Evolutionary conservation across 176 grass and related monocot genomes (phyloP).

Genomic region (Guadua angustifolia): DNA sequence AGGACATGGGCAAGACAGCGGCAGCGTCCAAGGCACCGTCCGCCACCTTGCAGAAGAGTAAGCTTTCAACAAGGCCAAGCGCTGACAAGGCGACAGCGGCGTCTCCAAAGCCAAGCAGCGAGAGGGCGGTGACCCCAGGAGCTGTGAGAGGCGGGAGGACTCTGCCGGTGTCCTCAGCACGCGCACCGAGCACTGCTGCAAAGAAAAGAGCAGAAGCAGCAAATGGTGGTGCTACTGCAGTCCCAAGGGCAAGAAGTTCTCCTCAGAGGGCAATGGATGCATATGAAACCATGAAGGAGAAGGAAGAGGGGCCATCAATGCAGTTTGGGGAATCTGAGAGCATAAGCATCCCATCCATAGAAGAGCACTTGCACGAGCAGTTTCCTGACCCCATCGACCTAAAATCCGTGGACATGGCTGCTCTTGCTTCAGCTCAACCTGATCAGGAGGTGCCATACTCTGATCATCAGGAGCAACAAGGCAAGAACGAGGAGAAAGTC

Average conservation of each 20-base stretch:
- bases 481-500: slow-evolving; percentile 29
- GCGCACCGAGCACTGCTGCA: not conserved
- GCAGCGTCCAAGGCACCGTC: not conserved
- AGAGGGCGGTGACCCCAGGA: not conserved
- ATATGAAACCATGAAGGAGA: slow-evolving; percentile 33
- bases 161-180: not conserved
- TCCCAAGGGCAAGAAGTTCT: slow-evolving; percentile 46
- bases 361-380: slow-evolving; percentile 48
- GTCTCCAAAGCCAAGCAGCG: slow-evolving; percentile 36
- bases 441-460: slow-evolving; percentile 11
- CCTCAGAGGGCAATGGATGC: slow-evolving; percentile 25
- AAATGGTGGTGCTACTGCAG: slow-evolving; percentile 29
- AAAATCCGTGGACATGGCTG: slow-evolving; percentile 15
- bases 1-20: slow-evolving; percentile 28
- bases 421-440: not conserved
- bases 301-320: slow-evolving; percentile 33
- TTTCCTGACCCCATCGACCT: slow-evolving; percentile 39
- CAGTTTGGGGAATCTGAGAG: slow-evolving; percentile 42
- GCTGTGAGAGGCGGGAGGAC: slow-evolving; percentile 37
- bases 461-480: slow-evolving; percentile 18
- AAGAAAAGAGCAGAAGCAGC: slow-evolving; percentile 45
- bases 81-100: slow-evolving; percentile 17
- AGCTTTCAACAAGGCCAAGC: slow-evolving; percentile 40
- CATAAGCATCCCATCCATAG: slow-evolving; percentile 31
- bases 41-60: slow-evolving; percentile 45